Conservation (phyloP, 2,329 filamentous ascomycete species). For the Fusarium sambucinum region DNA sequence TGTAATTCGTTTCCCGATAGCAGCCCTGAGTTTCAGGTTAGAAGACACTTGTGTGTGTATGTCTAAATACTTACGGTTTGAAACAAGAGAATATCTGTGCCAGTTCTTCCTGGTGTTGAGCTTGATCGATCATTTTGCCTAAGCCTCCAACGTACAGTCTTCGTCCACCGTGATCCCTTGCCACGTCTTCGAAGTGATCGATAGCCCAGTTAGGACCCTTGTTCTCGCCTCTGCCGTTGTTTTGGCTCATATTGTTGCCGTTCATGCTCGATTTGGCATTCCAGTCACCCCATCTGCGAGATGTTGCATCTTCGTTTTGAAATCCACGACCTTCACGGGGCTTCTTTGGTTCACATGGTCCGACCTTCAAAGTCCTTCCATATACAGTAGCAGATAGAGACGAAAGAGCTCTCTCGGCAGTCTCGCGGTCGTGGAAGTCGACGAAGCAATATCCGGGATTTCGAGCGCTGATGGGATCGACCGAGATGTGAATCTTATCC, state of each 20-base stretch:
- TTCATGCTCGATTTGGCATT: constrained; percentile 38
- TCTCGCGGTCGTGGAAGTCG: constrained; percentile 69
- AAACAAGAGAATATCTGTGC: constrained; percentile 61
- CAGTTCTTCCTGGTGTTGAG: constrained; percentile 60
- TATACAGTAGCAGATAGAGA: constrained; percentile 67
- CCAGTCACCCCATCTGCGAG: constrained; percentile 62
- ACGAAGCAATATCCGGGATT: constrained; percentile 83
- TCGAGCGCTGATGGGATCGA: constrained; percentile 74
- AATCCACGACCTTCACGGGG: constrained; percentile 32
- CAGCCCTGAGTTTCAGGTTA: constrained; percentile 8
- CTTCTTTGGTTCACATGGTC: constrained; percentile 70
- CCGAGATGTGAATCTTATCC: constrained; percentile 74
- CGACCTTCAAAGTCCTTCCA: constrained; percentile 72
- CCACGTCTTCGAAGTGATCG: constrained; percentile 50
- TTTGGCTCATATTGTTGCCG: background rate
- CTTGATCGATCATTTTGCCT: constrained; percentile 62
- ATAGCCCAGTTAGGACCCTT: constrained; percentile 28
- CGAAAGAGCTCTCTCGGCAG: constrained; percentile 65
- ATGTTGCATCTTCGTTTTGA: constrained; percentile 31
- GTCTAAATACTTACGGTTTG: constrained; percentile 41
- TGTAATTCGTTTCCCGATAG: constrained; percentile 66
- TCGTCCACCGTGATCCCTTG: constrained; percentile 50
- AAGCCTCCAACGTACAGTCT: constrained; percentile 66
- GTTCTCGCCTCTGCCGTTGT: background rate
- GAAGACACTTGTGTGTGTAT: rapidly evolving